Conservation (phyloP, 306 rosid species). For the Dryas octopetala region DNA sequence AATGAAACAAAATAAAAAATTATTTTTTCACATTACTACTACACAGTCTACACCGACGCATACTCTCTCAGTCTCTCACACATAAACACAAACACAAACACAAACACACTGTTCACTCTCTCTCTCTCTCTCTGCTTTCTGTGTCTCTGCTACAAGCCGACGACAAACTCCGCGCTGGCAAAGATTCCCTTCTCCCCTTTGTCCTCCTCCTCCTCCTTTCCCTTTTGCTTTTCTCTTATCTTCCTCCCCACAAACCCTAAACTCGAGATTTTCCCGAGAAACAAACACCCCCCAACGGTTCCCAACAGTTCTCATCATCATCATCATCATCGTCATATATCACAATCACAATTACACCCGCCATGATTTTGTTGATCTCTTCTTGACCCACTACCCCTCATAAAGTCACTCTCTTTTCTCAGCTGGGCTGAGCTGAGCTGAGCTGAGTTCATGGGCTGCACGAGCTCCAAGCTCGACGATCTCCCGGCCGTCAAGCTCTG, state of each 20-base stretch:
- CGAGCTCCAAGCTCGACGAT: constrained; percentile 91
- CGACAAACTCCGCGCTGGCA: constrained; percentile 88
- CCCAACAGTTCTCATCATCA: not conserved
- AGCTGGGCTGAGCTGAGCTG: not conserved
- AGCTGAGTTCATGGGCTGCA: constrained; percentile 61
- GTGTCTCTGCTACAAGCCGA: constrained; percentile 55
- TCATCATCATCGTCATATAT: not conserved
- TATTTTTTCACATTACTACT: not conserved
- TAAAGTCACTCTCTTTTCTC: not conserved
- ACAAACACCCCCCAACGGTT: constrained; percentile 1
- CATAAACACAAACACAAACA: constrained; percentile 18
- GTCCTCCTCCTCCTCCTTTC: not conserved
- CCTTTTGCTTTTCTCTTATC: constrained; percentile 9
- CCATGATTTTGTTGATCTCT: constrained; percentile 8
- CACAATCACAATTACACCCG: constrained; percentile 6
- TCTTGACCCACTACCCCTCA: constrained; percentile 15
- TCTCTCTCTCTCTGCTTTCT: constrained; percentile 22
- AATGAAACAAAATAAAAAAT: not conserved
- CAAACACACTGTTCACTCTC: constrained; percentile 21
- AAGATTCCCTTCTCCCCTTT: constrained; percentile 58
- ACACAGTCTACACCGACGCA: constrained; percentile 31
- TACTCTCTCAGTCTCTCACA: not conserved
- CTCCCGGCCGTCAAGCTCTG: constrained; percentile 89
- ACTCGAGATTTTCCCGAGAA: constrained; percentile 17
- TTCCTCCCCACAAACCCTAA: constrained; percentile 27